Evolutionary conservation across 495 filamentous ascomycete genomes (phyloP).

Genomic region (Amniculicola lignicola): DNA sequence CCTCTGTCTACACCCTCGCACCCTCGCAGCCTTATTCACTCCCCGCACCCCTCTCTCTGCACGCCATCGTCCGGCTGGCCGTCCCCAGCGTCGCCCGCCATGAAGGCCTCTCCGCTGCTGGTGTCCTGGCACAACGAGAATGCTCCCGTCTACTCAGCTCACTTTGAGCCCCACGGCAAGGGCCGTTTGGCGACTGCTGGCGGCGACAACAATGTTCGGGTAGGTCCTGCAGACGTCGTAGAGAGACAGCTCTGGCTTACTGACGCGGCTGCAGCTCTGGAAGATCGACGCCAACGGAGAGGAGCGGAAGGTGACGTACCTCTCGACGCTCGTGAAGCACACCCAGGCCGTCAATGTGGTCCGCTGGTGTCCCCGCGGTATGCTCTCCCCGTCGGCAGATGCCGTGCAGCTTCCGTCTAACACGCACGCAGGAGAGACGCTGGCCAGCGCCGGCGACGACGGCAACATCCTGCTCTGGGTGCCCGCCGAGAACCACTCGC

Average conservation of each 20-base stretch:
- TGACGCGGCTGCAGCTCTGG: conserved; percentile 66
- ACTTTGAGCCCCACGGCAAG: conserved; percentile 93
- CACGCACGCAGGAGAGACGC: conserved; percentile 68
- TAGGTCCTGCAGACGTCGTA: conserved; percentile 48
- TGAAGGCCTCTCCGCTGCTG: conserved; percentile 88
- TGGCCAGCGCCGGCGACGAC: conserved; percentile 94
- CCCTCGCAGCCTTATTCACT: neutral
- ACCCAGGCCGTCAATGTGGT: conserved; percentile 98
- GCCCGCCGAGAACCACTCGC: conserved; percentile 69
- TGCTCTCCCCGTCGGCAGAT: conserved; percentile 1
- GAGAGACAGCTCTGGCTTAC: conserved; percentile 26
- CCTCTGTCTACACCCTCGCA: too few relatives aligned
- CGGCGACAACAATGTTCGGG: conserved; percentile 94
- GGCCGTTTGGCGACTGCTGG: conserved; percentile 89
- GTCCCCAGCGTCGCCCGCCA: conserved; percentile 39
- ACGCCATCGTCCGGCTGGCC: conserved; percentile 6
- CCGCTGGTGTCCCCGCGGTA: conserved; percentile 88
- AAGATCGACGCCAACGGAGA: conserved; percentile 83
- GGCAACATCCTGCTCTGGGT: conserved; percentile 96
- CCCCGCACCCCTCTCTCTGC: neutral
- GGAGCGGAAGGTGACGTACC: conserved; percentile 79
- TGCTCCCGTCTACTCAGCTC: conserved; percentile 40
- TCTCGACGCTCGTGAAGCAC: conserved; percentile 88
- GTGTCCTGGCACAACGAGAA: conserved; percentile 97
- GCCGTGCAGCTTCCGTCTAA: conserved; percentile 31